phyloP scores from a whole-genome alignment of 2,329 filamentous ascomycete genomes.

The Phoma herbarum region DNA sequence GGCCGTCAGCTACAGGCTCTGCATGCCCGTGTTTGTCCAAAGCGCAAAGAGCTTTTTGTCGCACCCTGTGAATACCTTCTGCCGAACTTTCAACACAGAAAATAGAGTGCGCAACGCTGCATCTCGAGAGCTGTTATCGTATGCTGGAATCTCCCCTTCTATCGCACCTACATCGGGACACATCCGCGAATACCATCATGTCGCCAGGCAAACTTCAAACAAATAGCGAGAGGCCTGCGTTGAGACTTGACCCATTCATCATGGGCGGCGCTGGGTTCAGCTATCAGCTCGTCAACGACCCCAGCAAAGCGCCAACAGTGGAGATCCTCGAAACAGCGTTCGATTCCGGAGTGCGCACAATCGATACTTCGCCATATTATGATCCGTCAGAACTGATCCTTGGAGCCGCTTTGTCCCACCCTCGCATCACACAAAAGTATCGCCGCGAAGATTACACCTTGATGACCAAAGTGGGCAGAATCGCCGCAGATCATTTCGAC shows the following conservation, averaged over 20 bases:
- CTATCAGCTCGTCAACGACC: slow-evolving; percentile 9
- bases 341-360: slow-evolving; percentile 3
- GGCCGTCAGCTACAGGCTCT: not conserved
- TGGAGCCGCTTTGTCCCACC: not conserved
- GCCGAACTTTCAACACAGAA: not conserved
- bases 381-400: slow-evolving; percentile 9
- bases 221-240: not conserved
- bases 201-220: not conserved
- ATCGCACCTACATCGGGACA: not conserved
- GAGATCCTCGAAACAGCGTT: slow-evolving; percentile 8
- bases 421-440: slow-evolving; percentile 5
- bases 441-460: slow-evolving; percentile 7
- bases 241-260: slow-evolving; percentile 5
- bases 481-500: slow-evolving; percentile 6
- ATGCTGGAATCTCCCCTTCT: not conserved
- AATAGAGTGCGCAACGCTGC: not conserved
- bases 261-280: slow-evolving; percentile 10
- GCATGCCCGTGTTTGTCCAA: not conserved
- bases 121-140: not conserved
- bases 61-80: not conserved
- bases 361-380: slow-evolving; percentile 12
- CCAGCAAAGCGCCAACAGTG: slow-evolving; percentile 1
- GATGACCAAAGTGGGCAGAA: slow-evolving; percentile 9
- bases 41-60: not conserved
- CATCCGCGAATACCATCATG: not conserved